Evolutionary conservation across 805 yeast genomes (phyloP), one percentile per base, ranked within the genome.

Genomic region (Nakazawaea laoshanensis): DNA sequence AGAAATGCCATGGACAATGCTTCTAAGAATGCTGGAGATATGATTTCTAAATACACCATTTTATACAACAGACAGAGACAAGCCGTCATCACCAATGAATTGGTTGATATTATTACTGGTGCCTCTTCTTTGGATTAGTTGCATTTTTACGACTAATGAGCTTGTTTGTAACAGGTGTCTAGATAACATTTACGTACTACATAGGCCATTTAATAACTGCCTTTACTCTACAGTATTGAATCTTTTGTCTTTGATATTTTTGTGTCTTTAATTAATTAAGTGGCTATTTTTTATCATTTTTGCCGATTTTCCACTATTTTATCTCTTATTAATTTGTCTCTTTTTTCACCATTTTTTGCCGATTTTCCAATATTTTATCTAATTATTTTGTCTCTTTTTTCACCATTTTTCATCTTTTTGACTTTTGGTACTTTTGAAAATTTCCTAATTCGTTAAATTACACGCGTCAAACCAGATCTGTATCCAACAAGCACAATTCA

Each of bases 1-100:
- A 88, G 98, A 78, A 89, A 86, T 61, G 97, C 98, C 49, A 89
- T 89, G 98, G 98, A 89, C 68, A 92, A 92, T 58, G 98, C 98
- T 43, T 87, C 96, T 49, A 89, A 92, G 92, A 89, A 89, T 61
- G 98, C 98, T 44, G 95, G 95, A 68, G 98, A 92, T 54, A 92
- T 92, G 97, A 92, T 92, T 60, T 77, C 74, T 68, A 81, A 75
- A 59, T 89, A 84, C 82, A 82, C 97, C 49, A 92, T 92, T 63
- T 78, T 92, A 66, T 92, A 92, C 71, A 92, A 92, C 88, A 89
- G 98, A 77, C 82, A 96, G 56, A 86, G 96, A 74, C 98, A 92
- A 76, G 96, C 96, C 49, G 96, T 88, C 58, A 89, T 89, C 57
- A 88, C 97, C 66, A 92, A 92, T 77, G 98, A 92, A 74, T 73